phyloP scores from a whole-genome alignment of 139 green algal species.

The Pseudopediastrum boryanum region DNA sequence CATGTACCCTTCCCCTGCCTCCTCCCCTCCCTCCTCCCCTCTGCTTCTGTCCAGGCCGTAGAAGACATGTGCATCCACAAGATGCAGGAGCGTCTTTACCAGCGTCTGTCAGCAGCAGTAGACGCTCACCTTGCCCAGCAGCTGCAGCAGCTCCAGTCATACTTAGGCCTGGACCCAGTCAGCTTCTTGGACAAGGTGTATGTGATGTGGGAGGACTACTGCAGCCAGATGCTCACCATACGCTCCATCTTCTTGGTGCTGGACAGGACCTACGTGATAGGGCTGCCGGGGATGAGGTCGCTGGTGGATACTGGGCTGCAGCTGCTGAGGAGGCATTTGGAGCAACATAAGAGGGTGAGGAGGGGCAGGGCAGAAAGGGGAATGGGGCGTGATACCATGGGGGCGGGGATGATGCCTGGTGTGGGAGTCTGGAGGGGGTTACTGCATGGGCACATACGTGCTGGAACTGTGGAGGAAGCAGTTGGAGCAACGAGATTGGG shows the following conservation, averaged over 20 bases:
- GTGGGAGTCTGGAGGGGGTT: too few species aligned
- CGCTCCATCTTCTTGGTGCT: slow-evolving; percentile 97
- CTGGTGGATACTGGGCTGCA: slow-evolving; percentile 95
- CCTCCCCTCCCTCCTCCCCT: background rate
- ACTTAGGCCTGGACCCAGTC: slow-evolving; percentile 60
- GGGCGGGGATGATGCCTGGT: too few species aligned
- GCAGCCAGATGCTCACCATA: slow-evolving; percentile 85
- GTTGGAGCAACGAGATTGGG: too few species aligned
- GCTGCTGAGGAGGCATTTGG: slow-evolving; percentile 85
- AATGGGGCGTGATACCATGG: too few species aligned
- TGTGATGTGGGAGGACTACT: slow-evolving; percentile 80
- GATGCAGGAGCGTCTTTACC: slow-evolving; percentile 83
- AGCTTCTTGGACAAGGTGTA: slow-evolving; percentile 80
- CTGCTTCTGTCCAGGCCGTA: slow-evolving; percentile 71
- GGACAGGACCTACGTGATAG: slow-evolving; percentile 92
- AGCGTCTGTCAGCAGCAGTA: slow-evolving; percentile 74
- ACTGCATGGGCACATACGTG: too few species aligned
- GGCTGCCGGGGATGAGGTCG: slow-evolving; percentile 52
- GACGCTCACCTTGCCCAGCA: slow-evolving; percentile 70
- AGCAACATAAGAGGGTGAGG: slow-evolving; percentile 56
- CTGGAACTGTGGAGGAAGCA: too few species aligned
- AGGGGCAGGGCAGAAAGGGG: background rate
- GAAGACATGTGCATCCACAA: slow-evolving; percentile 96
- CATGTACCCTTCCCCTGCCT: background rate
- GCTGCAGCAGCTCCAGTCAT: slow-evolving; percentile 52